phyloP scores from a whole-genome alignment of 202 grass and related monocot species.

The Brachypodium distachyon region DNA sequence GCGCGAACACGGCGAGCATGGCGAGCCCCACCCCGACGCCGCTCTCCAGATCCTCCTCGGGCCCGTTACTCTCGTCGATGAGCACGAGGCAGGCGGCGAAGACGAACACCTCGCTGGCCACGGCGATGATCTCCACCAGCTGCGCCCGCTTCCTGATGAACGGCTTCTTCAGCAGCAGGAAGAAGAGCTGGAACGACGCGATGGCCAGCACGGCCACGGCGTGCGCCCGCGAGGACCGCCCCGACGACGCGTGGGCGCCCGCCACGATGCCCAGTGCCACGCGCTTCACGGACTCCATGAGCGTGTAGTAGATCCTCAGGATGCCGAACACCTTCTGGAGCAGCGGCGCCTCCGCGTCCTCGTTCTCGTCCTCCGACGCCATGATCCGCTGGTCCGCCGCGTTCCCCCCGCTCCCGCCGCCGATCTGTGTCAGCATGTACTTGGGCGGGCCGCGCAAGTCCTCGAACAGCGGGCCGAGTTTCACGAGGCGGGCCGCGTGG shows the following conservation, averaged over 20 bases:
- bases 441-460: conserved; percentile 78
- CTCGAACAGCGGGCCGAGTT: conserved; percentile 77
- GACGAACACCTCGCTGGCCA: conserved; percentile 52
- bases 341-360: conserved; percentile 55
- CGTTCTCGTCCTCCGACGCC: conserved; percentile 66
- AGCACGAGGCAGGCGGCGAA: conserved; percentile 63
- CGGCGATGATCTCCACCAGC: conserved; percentile 73
- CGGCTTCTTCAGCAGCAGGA: conserved; percentile 60
- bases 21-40: conserved; percentile 31
- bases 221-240: conserved; percentile 35
- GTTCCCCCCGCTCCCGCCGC: neutral
- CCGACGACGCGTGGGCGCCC: conserved; percentile 47
- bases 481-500: conserved; percentile 28
- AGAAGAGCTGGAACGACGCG: conserved; percentile 63
- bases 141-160: conserved; percentile 92
- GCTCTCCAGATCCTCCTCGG: conserved; percentile 7
- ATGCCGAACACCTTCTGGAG: conserved; percentile 65
- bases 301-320: conserved; percentile 55
- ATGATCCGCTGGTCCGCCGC: conserved; percentile 37
- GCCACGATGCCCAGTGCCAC: conserved; percentile 61
- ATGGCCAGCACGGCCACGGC: conserved; percentile 39
- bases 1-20: conserved; percentile 49
- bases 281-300: conserved; percentile 62
- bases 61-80: neutral
- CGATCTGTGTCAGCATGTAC: conserved; percentile 67